phyloP scores from a whole-genome alignment of 73 alveolate genomes.

The Uronychia setigera region DNA sequence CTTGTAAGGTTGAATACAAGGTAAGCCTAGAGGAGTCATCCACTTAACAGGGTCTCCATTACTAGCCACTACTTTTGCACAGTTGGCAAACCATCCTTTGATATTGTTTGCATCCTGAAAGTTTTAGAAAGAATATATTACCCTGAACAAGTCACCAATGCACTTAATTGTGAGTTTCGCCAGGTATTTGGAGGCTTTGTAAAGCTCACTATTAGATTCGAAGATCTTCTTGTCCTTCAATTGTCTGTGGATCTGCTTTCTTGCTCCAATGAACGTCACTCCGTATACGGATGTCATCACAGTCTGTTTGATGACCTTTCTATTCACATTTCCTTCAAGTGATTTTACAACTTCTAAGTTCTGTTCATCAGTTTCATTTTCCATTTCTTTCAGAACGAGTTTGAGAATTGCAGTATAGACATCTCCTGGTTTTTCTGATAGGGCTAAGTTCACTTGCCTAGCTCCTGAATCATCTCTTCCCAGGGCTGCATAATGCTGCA shows the following conservation, averaged over 20 bases:
- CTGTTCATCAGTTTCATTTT: constrained; percentile 43
- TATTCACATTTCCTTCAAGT: constrained; percentile 68
- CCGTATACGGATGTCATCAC: constrained; percentile 98
- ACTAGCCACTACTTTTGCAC: constrained; percentile 86
- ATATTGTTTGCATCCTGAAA: constrained; percentile 78
- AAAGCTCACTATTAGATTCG: constrained; percentile 67
- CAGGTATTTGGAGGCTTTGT: constrained; percentile 69
- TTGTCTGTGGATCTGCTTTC: constrained; percentile 82
- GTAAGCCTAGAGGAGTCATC: constrained; percentile 93
- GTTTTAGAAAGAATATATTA: neutral
- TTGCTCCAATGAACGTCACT: constrained; percentile 93
- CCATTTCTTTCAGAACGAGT: constrained; percentile 38
- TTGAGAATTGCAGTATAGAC: constrained; percentile 83
- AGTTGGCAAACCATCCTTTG: constrained; percentile 85
- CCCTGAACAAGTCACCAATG: constrained; percentile 83
- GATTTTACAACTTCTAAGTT: constrained; percentile 66
- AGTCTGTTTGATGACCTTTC: constrained; percentile 94
- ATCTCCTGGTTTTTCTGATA: constrained; percentile 90
- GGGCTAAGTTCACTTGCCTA: constrained; percentile 76
- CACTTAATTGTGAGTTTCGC: constrained; percentile 85
- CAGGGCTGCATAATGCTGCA: constrained; percentile 96
- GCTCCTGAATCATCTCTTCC: constrained; percentile 98
- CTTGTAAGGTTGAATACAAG: constrained; percentile 79
- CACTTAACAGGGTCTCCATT: constrained; percentile 80
- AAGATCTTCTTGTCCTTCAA: constrained; percentile 75